phyloP scores from a whole-genome alignment of 1,284 basidiomycete genomes.

The Naganishia cerealis region DNA sequence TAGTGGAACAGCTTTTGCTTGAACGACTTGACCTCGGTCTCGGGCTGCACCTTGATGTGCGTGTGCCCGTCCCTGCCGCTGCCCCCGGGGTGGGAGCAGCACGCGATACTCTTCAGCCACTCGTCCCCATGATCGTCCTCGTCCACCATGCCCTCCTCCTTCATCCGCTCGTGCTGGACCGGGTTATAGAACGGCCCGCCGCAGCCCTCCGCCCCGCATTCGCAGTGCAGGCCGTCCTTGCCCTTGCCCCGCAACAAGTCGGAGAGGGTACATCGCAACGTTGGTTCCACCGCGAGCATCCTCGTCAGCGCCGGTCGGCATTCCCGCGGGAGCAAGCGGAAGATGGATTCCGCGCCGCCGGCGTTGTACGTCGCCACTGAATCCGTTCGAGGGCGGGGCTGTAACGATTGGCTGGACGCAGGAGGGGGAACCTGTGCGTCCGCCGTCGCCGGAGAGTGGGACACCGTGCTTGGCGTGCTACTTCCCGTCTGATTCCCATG shows the following conservation, averaged over 20 bases:
- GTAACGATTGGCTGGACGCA: slow-evolving; percentile 36
- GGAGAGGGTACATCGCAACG: slow-evolving; percentile 86
- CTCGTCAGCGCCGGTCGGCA: slow-evolving; percentile 81
- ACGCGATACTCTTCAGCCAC: slow-evolving; percentile 70
- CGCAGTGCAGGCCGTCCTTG: slow-evolving; percentile 74
- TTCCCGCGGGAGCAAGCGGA: slow-evolving; percentile 92
- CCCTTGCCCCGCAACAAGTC: slow-evolving; percentile 82
- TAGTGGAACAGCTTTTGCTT: slow-evolving; percentile 56
- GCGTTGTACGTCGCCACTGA: slow-evolving; percentile 70
- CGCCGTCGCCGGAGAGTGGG: neutral
- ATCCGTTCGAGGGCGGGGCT: slow-evolving; percentile 61
- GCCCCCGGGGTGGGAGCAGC: slow-evolving; percentile 63
- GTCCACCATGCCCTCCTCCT: slow-evolving; percentile 42
- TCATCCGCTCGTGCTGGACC: slow-evolving; percentile 41
- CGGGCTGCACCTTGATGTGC: slow-evolving; percentile 55
- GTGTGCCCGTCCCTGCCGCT: slow-evolving; percentile 41
- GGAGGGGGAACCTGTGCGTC: slow-evolving; percentile 37
- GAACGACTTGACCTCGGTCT: slow-evolving; percentile 44
- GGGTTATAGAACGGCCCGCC: slow-evolving; percentile 55
- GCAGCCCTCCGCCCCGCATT: slow-evolving; percentile 61
- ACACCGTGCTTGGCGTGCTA: slow-evolving; percentile 3
- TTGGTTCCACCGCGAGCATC: slow-evolving; percentile 90
- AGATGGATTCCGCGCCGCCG: slow-evolving; percentile 92
- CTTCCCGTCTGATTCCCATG: neutral
- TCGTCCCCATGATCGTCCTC: slow-evolving; percentile 54